These are phyloP conservation scores for Saccharomycopsis guyanensis DNA, from an alignment of 805 yeast species.

Conservation along the genomic window DNA sequence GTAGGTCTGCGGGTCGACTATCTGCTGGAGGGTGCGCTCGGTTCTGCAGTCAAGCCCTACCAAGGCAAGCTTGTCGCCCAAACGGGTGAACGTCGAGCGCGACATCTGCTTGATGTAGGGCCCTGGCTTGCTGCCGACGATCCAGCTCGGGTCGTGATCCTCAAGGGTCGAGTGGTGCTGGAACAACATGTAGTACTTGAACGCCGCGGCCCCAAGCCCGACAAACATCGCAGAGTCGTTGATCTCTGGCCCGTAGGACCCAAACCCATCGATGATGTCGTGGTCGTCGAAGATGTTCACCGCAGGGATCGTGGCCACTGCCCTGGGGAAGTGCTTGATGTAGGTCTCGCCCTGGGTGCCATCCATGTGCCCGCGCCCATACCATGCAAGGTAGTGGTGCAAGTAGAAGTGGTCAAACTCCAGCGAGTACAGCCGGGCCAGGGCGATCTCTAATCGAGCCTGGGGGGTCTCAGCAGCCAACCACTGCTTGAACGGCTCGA, in stretches of 20 bases:
- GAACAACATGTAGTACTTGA: conserved; percentile 79
- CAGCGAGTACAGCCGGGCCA: not conserved
- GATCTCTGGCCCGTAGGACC: conserved; percentile 82
- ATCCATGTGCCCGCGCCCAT: conserved; percentile 80
- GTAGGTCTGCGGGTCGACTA: conserved; percentile 53
- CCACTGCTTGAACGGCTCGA: conserved; percentile 54
- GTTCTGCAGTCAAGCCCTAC: conserved; percentile 89
- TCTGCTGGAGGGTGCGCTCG: conserved; percentile 60
- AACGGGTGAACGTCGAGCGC: conserved; percentile 60
- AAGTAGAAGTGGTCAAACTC: conserved; percentile 65
- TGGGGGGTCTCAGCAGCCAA: conserved; percentile 21
- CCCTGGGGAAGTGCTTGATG: conserved; percentile 62
- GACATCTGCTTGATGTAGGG: conserved; percentile 53
- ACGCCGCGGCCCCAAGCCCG: conserved; percentile 71
- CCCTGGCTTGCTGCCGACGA: conserved; percentile 49
- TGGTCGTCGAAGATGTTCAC: conserved; percentile 90
- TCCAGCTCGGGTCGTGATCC: conserved; percentile 46
- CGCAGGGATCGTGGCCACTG: conserved; percentile 77
- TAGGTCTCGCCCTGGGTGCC: conserved; percentile 63
- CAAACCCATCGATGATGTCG: conserved; percentile 94
- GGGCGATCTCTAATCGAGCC: not conserved
- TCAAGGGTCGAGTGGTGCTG: conserved; percentile 69
- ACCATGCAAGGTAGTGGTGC: conserved; percentile 76
- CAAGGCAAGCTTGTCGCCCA: conserved; percentile 67
- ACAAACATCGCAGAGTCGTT: conserved; percentile 48